phyloP scores from a whole-genome alignment of 495 filamentous ascomycete genomes.

The Penicillium paradoxum region DNA sequence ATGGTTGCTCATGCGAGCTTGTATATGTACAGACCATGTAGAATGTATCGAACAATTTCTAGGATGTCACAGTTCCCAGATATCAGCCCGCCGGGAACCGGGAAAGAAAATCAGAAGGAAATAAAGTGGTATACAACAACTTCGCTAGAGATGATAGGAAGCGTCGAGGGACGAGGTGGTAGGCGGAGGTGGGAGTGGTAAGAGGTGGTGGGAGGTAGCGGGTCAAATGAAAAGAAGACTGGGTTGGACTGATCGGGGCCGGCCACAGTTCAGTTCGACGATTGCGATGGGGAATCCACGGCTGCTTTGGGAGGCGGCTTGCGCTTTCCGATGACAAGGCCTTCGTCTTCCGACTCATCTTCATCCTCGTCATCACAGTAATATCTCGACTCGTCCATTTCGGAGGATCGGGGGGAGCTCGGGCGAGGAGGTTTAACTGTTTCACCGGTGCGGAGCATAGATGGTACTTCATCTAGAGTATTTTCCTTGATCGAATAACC shows the following conservation, averaged over 20 bases:
- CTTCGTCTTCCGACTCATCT: constrained; percentile 49
- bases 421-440: constrained; percentile 36
- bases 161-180: constrained; percentile 9
- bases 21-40: constrained; percentile 30
- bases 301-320: constrained; percentile 25
- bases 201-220: neutral
- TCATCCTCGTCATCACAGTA: constrained; percentile 47
- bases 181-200: neutral
- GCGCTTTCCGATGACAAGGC: constrained; percentile 40
- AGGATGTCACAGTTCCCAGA: constrained; percentile 15
- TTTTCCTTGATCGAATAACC: constrained; percentile 24
- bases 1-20: neutral
- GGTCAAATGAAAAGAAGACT: neutral
- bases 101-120: constrained; percentile 8
- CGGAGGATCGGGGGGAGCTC: constrained; percentile 20
- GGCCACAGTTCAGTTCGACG: constrained; percentile 4
- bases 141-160: constrained; percentile 13
- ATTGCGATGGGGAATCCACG: constrained; percentile 5
- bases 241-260: constrained; percentile 2
- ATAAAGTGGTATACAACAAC: constrained; percentile 23
- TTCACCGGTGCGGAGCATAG: constrained; percentile 43
- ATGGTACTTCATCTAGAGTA: constrained; percentile 35
- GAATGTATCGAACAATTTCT: constrained; percentile 26
- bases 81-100: constrained; percentile 5
- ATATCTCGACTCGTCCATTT: constrained; percentile 41